Conservation (phyloP, 768 basidiomycete genomes). For the Megacollybia marginata region DNA sequence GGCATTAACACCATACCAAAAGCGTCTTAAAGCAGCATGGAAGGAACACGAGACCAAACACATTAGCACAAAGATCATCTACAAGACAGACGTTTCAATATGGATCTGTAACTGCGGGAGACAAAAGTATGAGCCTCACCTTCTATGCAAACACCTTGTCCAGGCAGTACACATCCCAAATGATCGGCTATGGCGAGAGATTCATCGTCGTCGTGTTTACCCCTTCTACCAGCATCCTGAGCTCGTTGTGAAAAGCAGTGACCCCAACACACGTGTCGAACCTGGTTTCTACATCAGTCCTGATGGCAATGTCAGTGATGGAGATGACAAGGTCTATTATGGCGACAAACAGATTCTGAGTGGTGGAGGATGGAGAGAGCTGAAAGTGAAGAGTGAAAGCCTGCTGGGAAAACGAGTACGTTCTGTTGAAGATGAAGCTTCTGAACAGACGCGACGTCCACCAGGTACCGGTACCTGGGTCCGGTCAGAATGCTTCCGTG, state of each 20-base stretch:
- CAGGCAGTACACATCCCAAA: conserved; percentile 14
- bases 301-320: too few relatives aligned
- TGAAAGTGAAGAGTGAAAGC: background rate
- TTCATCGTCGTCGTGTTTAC: too few relatives aligned
- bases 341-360: too few relatives aligned
- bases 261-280: too few relatives aligned
- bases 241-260: too few relatives aligned
- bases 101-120: conserved; percentile 23
- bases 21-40: conserved; percentile 12
- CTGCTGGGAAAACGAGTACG: background rate
- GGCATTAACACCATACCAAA: conserved; percentile 15
- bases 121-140: conserved; percentile 18
- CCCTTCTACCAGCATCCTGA: too few relatives aligned
- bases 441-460: too few relatives aligned
- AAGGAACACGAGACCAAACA: background rate
- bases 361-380: too few relatives aligned
- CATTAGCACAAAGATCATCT: background rate
- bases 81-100: conserved; percentile 8
- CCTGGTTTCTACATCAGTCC: too few relatives aligned
- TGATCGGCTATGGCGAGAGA: too few relatives aligned
- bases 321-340: too few relatives aligned
- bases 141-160: conserved; percentile 27
- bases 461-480: background rate
- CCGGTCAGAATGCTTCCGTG: too few relatives aligned
- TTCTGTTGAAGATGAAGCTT: background rate